These are phyloP conservation scores for Alternaria incomplexa DNA, from an alignment of 2,329 filamentous ascomycete genomes.

Conservation along the genomic window DNA sequence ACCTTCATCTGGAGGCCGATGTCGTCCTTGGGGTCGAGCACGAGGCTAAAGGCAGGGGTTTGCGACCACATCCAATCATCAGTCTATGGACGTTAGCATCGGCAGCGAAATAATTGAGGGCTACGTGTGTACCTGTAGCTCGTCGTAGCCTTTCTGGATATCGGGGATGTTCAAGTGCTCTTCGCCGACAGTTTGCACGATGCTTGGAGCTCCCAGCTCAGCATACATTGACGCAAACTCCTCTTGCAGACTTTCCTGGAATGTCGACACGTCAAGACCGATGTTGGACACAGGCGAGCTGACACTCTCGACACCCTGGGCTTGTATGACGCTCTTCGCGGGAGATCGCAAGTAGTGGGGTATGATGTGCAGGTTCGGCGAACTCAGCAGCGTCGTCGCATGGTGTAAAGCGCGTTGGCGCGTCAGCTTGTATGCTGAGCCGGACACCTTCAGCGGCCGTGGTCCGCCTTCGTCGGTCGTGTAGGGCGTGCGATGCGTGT, in stretches of 20 bases:
- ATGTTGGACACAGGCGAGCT: conserved; percentile 85
- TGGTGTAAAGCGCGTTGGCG: conserved; percentile 84
- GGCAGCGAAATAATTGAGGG: background rate
- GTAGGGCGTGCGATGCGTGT: conserved; percentile 56
- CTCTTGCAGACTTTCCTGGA: conserved; percentile 55
- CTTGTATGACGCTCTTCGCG: conserved; percentile 75
- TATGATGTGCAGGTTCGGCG: conserved; percentile 74
- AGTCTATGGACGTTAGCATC: conserved; percentile 56
- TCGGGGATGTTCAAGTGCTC: conserved; percentile 58
- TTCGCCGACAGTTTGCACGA: conserved; percentile 59
- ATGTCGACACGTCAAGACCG: conserved; percentile 58
- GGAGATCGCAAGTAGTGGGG: conserved; percentile 77
- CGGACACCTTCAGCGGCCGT: conserved; percentile 76
- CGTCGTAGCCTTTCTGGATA: conserved; percentile 67
- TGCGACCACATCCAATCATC: conserved; percentile 81
- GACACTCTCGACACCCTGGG: conserved; percentile 89
- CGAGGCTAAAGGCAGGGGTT: conserved; percentile 80
- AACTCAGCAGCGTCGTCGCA: conserved; percentile 83
- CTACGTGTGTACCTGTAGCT: conserved; percentile 61
- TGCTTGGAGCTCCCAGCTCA: conserved; percentile 42
- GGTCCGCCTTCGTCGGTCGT: conserved; percentile 39
- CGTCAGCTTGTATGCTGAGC: conserved; percentile 94
- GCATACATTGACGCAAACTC: conserved; percentile 73
- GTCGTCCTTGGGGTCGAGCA: conserved; percentile 56
- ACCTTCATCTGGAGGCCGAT: conserved; percentile 35